Base-by-base conservation (phyloP, 2,329 filamentous ascomycete species). In the Pseudopithomyces maydicus region DNA sequence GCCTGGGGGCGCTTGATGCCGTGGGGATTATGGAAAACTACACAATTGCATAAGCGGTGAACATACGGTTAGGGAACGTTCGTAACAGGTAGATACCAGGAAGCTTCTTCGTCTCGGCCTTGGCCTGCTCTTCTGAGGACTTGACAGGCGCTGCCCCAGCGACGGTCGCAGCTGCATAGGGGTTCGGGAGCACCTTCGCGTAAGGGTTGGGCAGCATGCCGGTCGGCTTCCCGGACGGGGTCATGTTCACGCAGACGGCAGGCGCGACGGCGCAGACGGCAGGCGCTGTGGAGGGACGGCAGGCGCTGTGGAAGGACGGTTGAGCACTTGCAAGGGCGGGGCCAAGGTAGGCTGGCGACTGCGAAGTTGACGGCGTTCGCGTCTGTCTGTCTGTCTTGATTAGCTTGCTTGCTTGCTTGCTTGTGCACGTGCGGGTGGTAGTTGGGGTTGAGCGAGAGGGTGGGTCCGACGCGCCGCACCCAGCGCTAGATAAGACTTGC, bases 1-100 rank as follows among this genome's bases (percentile, higher is more conserved):
- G 70, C 59, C 56, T 72, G 66, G 10, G 71, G 71, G 32, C 71
- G 71, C 50, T 71, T 72, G 61, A 74, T 73, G 41, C 59, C 56
- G 57, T 73, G 68, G 38, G 71, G 71, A 38, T 71, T 72, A 51
- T 70, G 68, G 51, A 73, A 73, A 57, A 63, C 71, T 74, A 58
- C 51, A 63, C 19, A 52, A 51, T 63, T 54, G 57, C 58, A 70
- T 73, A 58, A 74, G 72, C 66, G 59, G 55, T 66, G 20, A 35
- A 32, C 26, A 56, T 53, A 60, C 64, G 61, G 65, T 62, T 48
- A 50, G 49, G 49, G 57, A 59, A 45, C 33, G 59, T 58, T 56
- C 55, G 62, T 54, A 49, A 62, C 60, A 61, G 60, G 57, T 69
- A 70, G 65, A 61, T 74, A 74, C 71, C 71, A 65, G 68, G 62